Evolutionary conservation across 495 filamentous ascomycete genomes (phyloP).

Genomic region (Aspergillus cavernicola): DNA sequence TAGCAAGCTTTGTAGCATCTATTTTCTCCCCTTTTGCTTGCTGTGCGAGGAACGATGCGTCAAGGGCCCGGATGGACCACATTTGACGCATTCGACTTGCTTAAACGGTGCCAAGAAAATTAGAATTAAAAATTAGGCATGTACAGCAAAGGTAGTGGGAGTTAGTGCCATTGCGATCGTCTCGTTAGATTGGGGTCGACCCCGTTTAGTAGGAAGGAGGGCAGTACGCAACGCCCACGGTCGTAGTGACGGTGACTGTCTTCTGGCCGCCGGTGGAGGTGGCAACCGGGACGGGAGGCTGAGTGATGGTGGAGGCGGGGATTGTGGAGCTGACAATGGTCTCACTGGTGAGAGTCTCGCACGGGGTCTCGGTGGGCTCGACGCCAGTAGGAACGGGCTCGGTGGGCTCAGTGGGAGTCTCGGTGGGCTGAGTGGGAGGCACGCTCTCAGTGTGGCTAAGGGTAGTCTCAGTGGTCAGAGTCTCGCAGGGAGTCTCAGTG

Average conservation of each 20-base stretch:
- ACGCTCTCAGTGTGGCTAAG: not conserved
- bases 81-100: not conserved
- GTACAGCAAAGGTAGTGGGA: conserved; percentile 28
- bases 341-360: not conserved
- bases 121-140: conserved; percentile 42
- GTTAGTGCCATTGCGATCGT: conserved; percentile 22
- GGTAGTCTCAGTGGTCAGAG: not conserved
- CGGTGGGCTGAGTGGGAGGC: not conserved
- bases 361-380: conserved; percentile 6
- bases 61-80: no score
- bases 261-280: conserved; percentile 3
- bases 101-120: conserved; percentile 14
- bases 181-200: conserved; percentile 9
- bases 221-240: conserved; percentile 30
- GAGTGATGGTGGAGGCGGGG: not conserved
- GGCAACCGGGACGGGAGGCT: conserved; percentile 3
- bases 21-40: not conserved
- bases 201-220: conserved; percentile 20
- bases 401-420: conserved; percentile 10
- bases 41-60: not conserved
- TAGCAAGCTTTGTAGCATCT: not conserved
- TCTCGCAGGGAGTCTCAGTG: conserved; percentile 2
- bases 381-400: conserved; percentile 1
- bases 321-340: not conserved
- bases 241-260: conserved; percentile 29